phyloP scores from a whole-genome alignment of 495 filamentous ascomycete genomes.

The Penicillium lagena region DNA sequence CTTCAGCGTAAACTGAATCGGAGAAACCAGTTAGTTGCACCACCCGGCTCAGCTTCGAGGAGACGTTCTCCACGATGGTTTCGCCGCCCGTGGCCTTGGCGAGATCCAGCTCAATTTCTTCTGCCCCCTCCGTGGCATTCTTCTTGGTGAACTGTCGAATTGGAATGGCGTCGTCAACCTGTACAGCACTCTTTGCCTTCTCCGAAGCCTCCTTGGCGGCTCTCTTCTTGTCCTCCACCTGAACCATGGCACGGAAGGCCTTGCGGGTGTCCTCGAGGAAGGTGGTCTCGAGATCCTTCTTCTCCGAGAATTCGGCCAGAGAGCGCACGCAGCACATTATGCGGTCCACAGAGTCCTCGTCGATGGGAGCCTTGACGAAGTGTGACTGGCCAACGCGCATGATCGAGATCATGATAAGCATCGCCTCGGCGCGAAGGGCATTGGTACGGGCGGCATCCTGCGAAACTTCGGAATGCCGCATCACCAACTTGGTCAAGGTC shows the following conservation, averaged over 20 bases:
- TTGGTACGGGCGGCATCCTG: conserved; percentile 83
- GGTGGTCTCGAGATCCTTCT: conserved; percentile 82
- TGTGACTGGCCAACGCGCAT: conserved; percentile 95
- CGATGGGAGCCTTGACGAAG: conserved; percentile 94
- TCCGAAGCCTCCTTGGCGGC: conserved; percentile 83
- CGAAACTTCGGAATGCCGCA: conserved; percentile 95
- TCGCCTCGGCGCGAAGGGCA: conserved; percentile 90
- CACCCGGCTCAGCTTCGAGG: conserved; percentile 90
- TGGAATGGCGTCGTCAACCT: conserved; percentile 88
- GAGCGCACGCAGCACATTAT: conserved; percentile 96
- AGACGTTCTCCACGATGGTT: conserved; percentile 71
- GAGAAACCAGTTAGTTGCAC: conserved; percentile 99
- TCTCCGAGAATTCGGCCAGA: conserved; percentile 81
- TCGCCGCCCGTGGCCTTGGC: conserved; percentile 94
- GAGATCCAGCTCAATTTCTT: conserved; percentile 83
- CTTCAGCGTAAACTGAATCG: conserved; percentile 95
- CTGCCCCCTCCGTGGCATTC: conserved; percentile 72
- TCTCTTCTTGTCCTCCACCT: conserved; percentile 95
- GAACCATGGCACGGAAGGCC: conserved; percentile 97
- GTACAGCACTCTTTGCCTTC: conserved; percentile 88
- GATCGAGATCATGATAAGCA: conserved; percentile 99
- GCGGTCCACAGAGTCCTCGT: conserved; percentile 95
- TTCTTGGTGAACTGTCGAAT: conserved; percentile 94
- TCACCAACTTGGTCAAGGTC: conserved; percentile 94
- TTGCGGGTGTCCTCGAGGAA: conserved; percentile 95